Conservation (phyloP, 2,329 filamentous ascomycete species). For the Fusarium concolor region DNA sequence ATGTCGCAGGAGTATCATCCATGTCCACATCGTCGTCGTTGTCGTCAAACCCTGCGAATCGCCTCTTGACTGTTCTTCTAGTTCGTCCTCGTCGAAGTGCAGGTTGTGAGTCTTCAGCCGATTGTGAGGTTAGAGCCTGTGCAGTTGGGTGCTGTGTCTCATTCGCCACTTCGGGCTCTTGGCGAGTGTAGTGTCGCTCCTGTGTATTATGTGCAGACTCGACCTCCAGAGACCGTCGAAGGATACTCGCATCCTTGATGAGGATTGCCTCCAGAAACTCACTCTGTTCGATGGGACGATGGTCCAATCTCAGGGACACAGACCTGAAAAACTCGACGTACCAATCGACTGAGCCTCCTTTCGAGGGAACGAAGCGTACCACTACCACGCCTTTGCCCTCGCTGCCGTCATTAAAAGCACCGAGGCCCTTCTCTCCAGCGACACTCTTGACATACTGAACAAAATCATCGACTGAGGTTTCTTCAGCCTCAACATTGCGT, state of each 20-base stretch:
- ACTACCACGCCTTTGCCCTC: conserved; percentile 80
- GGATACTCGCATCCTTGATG: conserved; percentile 76
- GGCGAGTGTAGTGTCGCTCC: conserved; percentile 10
- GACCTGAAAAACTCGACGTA: conserved; percentile 74
- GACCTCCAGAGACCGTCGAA: conserved; percentile 75
- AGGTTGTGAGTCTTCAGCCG: conserved; percentile 40
- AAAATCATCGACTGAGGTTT: conserved; percentile 80
- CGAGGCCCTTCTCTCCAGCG: conserved; percentile 78
- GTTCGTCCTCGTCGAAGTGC: conserved; percentile 40
- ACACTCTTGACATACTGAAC: conserved; percentile 79
- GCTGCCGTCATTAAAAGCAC: conserved; percentile 71
- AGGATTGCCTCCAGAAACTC: conserved; percentile 94
- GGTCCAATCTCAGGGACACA: conserved; percentile 78
- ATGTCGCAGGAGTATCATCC: conserved; percentile 35
- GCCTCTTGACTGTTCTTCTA: conserved; percentile 59
- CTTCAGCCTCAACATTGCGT: conserved; percentile 68
- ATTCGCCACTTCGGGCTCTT: conserved; percentile 13
- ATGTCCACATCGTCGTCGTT: conserved; percentile 57
- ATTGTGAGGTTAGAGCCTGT: conserved; percentile 26
- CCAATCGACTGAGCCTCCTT: conserved; percentile 70
- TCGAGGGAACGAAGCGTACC: conserved; percentile 75
- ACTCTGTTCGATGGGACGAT: conserved; percentile 86
- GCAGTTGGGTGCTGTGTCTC: conserved; percentile 11
- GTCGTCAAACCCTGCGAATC: conserved; percentile 79
- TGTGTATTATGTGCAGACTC: conserved; percentile 47